Percentiles rank a stretch among this genome's conserved stretches.
Conservation (phyloP, 2,329 filamentous ascomycete species). For the Ophiocordyceps sinensis region DNA sequence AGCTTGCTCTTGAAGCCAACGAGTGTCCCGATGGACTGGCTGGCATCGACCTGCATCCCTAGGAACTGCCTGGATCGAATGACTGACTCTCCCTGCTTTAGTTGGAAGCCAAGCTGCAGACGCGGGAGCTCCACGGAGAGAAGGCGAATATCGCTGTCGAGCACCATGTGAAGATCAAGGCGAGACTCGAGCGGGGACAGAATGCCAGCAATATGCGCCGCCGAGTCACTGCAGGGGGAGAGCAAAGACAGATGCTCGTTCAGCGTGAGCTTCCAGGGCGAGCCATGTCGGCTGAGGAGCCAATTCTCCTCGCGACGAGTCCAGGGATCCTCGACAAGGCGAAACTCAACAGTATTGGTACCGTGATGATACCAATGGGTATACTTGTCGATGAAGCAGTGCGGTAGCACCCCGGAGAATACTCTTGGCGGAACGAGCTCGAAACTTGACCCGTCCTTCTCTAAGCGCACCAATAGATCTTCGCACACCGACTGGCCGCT, state of each 20-base stretch:
- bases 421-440: not conserved
- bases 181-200: not conserved
- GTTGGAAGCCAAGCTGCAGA: constrained; percentile 29
- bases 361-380: not conserved
- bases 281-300: not conserved
- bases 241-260: not conserved
- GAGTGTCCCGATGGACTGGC: constrained; percentile 24
- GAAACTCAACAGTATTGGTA: not conserved
- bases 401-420: not conserved
- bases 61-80: constrained; percentile 32
- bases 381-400: not conserved
- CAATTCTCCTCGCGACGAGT: not conserved
- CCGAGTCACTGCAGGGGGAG: not conserved
- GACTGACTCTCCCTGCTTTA: constrained; percentile 10
- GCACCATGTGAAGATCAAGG: not conserved
- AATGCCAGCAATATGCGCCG: not conserved
- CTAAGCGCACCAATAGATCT: not conserved
- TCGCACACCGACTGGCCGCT: not conserved
- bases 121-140: constrained; percentile 25
- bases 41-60: constrained; percentile 29
- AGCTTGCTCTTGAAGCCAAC: constrained; percentile 31
- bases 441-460: not conserved
- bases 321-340: not conserved
- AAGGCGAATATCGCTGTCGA: not conserved
- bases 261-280: not conserved